Percentiles rank a stretch among this genome's conserved stretches.
phyloP scores from a whole-genome alignment of 768 basidiomycete species.

The Coprinopsis cinerea region DNA sequence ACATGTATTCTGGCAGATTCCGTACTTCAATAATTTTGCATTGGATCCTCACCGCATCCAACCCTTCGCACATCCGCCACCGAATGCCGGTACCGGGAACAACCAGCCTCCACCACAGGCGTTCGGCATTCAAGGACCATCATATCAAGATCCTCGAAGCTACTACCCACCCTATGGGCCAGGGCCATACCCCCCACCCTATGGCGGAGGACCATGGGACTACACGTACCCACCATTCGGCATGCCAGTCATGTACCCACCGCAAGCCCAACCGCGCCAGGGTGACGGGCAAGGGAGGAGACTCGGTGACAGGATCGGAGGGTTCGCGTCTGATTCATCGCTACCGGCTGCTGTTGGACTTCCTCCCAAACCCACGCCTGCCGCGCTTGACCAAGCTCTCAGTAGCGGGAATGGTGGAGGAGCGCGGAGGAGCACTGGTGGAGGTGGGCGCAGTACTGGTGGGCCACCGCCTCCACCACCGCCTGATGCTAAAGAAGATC shows the following conservation, averaged over 20 bases:
- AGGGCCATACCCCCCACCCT: slow-evolving; percentile 41
- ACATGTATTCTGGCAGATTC: slow-evolving; percentile 42
- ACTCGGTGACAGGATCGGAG: slow-evolving; percentile 77
- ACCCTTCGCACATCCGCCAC: slow-evolving; percentile 76
- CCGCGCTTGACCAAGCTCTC: slow-evolving; percentile 46
- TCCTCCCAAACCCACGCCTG: slow-evolving; percentile 69
- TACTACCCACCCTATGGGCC: slow-evolving; percentile 23
- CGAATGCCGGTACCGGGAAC: slow-evolving; percentile 52
- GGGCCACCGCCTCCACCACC: slow-evolving; percentile 75
- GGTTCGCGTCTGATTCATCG: slow-evolving; percentile 50
- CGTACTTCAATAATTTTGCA: slow-evolving; percentile 93
- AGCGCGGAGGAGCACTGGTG: slow-evolving; percentile 29
- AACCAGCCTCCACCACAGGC: slow-evolving; percentile 80
- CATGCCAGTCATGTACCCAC: slow-evolving; percentile 26
- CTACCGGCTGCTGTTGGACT: slow-evolving; percentile 66
- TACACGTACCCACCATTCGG: slow-evolving; percentile 32
- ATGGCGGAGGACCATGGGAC: slow-evolving; percentile 39
- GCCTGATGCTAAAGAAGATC: slow-evolving; percentile 88
- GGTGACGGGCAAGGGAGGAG: slow-evolving; percentile 48
- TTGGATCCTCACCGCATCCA: slow-evolving; percentile 93
- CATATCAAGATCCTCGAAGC: slow-evolving; percentile 30
- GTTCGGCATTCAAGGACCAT: slow-evolving; percentile 68
- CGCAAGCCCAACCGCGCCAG: slow-evolving; percentile 41
- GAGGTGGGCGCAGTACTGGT: slow-evolving; percentile 28
- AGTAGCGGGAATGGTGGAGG: slow-evolving; percentile 44